A percentile compares a stretch with the other conserved stretches of the same genome.
Conservation (phyloP, 164 flowering plant species). For the Houttuynia cordata region DNA sequence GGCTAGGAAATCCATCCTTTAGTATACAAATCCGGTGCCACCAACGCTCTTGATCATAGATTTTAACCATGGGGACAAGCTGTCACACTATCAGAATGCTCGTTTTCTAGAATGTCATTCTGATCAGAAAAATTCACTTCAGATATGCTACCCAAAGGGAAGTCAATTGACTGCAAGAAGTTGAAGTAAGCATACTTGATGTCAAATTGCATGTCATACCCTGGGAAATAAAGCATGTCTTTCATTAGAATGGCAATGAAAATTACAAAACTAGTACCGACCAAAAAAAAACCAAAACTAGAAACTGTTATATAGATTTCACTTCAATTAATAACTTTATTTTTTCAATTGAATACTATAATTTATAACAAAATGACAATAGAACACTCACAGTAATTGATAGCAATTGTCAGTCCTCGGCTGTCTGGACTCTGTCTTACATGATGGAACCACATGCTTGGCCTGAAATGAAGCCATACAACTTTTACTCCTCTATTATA, state of each 20-base stretch:
- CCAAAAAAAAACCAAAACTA: too few species aligned
- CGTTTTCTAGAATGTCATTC: background rate
- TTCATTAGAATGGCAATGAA: background rate
- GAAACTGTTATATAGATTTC: background rate
- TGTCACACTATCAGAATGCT: background rate
- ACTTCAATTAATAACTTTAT: background rate
- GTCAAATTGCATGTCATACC: conserved; percentile 99
- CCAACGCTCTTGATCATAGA: too few species aligned
- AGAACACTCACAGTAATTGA: conserved; percentile 66
- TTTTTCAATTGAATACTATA: too few species aligned
- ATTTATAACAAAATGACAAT: background rate
- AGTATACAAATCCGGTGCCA: too few species aligned
- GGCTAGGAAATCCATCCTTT: too few species aligned
- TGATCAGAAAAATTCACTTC: background rate
- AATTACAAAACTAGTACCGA: too few species aligned
- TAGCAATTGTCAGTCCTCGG: conserved; percentile 65
- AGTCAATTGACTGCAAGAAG: conserved; percentile 59
- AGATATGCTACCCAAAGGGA: conserved; percentile 2
- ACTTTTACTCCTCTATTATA: background rate
- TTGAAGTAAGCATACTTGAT: conserved; percentile 89
- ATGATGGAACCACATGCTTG: conserved; percentile 99
- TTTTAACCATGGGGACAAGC: background rate
- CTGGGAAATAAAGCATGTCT: conserved; percentile 24
- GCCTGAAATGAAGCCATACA: conserved; percentile 32
- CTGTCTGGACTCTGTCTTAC: conserved; percentile 70